Evolutionary conservation across 2,329 filamentous ascomycete genomes (phyloP).

Genomic region (Talaromyces sp.): DNA sequence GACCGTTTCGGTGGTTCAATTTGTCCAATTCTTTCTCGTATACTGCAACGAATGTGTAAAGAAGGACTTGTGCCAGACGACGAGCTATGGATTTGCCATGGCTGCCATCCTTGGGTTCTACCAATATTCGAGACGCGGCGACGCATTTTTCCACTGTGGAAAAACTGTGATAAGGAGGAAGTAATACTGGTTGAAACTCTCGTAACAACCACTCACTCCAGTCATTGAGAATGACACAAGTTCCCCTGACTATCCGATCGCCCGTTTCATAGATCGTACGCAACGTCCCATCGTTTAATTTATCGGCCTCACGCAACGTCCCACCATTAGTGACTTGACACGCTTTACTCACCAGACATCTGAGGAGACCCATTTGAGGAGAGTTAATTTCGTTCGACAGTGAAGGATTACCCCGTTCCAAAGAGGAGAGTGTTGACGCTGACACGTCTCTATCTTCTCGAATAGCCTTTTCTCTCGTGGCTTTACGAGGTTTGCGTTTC

Average conservation of each 20-base stretch:
- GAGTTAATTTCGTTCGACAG: neutral
- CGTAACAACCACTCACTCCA: neutral
- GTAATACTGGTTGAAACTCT: neutral
- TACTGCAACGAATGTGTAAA: neutral
- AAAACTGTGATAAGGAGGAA: neutral
- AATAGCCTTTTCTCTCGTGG: neutral
- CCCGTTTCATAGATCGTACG: neutral
- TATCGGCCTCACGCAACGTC: neutral
- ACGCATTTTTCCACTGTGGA: neutral
- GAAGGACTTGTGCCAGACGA: neutral
- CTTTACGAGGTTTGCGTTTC: neutral
- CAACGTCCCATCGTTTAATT: neutral
- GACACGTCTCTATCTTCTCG: neutral
- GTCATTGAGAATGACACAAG: neutral
- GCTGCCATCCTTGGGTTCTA: neutral
- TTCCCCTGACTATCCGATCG: neutral
- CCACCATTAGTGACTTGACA: neutral
- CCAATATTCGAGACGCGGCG: neutral
- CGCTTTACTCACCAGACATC: neutral
- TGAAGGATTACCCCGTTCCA: neutral
- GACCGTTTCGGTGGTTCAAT: neutral
- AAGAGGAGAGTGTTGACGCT: neutral
- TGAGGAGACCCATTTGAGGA: neutral
- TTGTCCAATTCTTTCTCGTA: neutral
- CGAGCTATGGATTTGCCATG: neutral